Base-by-base conservation (phyloP, 352 stramenopile genomes). In the Phytophthora fragariaefolia region DNA sequence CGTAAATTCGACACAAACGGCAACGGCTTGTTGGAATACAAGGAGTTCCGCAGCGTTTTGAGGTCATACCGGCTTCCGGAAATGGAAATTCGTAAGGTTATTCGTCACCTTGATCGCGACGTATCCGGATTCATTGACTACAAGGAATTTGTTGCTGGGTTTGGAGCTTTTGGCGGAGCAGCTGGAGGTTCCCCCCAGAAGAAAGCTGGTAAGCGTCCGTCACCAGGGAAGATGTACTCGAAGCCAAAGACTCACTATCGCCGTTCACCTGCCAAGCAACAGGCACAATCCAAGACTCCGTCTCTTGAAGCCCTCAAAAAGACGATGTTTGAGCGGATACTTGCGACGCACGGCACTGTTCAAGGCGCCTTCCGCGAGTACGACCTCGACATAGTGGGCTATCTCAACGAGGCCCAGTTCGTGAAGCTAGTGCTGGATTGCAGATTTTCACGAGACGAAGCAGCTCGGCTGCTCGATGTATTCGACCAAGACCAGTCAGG, bases 101-200 rank as follows among this genome's bases (percentile, higher is more conserved):
- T 92, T 67, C 81, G 83, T 13, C 83, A 90, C 45, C 49, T 92
- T 24, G 83, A 92, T 60, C 66, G 61, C 9, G 69, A 87, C 23
- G 83, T 92, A 10, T 90, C 80, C 0, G 83, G 83, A 0, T 92
- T 80, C 22, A 92, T 92, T 46, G 83, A 92, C 62, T 92, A 92
- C 55, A 83, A 83, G 28, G 74, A 88, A 51, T 92, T 92, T 54
- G 79, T 89, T 38, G 55, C 79, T 15, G 75, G 72, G 3, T 88
- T 92, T 32, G 53, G 71, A 1, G 13, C 65, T 4, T 50, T 64
- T 34, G 67, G 24, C 0, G 55, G 58, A 20, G 47, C 50, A 12
- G 52, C 57, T n/a, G 57, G 28, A 9, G 51, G 42, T 12, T 60
- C 53, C 32, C 20, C 70, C 62, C 42, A 63, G 59, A 67, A 61